Evolutionary conservation across 352 stramenopile species (phyloP).

Genomic region (Thalassiosira livingstoniorum): DNA sequence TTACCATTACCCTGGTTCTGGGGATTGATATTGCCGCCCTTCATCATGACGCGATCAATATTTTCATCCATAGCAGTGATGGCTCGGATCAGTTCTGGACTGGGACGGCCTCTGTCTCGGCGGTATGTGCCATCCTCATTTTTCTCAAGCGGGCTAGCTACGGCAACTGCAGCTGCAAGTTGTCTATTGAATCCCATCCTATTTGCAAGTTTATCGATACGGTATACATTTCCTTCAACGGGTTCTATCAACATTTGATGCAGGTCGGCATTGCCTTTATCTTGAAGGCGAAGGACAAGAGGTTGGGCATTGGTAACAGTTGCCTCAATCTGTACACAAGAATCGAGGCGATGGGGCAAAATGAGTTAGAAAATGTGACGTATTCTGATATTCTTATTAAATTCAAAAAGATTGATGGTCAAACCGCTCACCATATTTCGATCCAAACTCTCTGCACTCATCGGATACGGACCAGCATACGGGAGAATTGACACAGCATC

Average conservation of each 20-base stretch:
- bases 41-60: conserved; percentile 79
- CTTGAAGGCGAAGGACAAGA: conserved; percentile 83
- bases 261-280: conserved; percentile 80
- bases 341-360: too few relatives aligned
- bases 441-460: conserved; percentile 84
- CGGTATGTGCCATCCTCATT: conserved; percentile 45
- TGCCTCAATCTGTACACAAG: too few relatives aligned
- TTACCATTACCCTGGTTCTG: conserved; percentile 36
- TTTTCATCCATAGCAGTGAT: conserved; percentile 88
- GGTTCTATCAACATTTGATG: conserved; percentile 77
- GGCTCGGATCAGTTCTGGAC: conserved; percentile 75
- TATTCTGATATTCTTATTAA: too few relatives aligned
- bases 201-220: conserved; percentile 86
- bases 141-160: conserved; percentile 68
- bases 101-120: conserved; percentile 64
- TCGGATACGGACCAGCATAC: conserved; percentile 84
- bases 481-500: conserved; percentile 85
- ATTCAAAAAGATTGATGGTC: too few relatives aligned
- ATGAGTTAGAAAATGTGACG: too few relatives aligned
- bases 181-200: conserved; percentile 87
- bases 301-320: conserved; percentile 82
- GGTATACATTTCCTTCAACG: conserved; percentile 81
- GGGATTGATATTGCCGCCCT: conserved; percentile 62
- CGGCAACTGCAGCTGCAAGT: conserved; percentile 71
- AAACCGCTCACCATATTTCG: too few relatives aligned